Evolutionary conservation across 495 filamentous ascomycete species (phyloP), one percentile per base, ranked within the genome.

Genomic region (Tuber calosporum): DNA sequence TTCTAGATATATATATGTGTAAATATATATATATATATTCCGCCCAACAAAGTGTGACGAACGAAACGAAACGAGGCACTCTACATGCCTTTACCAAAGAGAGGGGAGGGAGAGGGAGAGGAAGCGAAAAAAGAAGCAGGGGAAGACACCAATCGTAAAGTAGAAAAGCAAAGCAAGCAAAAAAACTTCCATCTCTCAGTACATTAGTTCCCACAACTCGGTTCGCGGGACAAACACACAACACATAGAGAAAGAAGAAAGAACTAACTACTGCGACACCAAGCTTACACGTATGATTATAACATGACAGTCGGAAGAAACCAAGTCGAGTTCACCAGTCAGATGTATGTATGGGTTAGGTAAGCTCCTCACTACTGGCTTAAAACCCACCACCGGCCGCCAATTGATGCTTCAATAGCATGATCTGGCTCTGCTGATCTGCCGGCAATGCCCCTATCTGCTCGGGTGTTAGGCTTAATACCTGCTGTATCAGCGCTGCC

Each of bases 401-500:
- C 11, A 81, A 70, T 39, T 79, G 74, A 43, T 79, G 80, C 62
- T 80, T 82, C 53, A 82, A 38, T 69, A 80, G 75, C 74, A 82
- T 71, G 43, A 82, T 82, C 71, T 81, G 80, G 39, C 72, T 74
- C 73, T 81, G 80, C 75, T 82, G 80, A 37, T 82, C 80, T 8
- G 77, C 75, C 26, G 80, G 77, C 69, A 81, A 71, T 4, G 72
- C 72, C 0, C 77, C 77, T 36, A 82, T 81, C 67, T 82, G 80
- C 48, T 82, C 80, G 37, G 77, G 80, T 5, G 80, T 82, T 73
- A 82, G 43, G 20, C 76, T 80, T 73, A 82, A 67, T 5, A 82
- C 80, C 42, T 81, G 81, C 69, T 81, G 80, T 66, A 82, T 80
- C 37, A 82, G 43, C 11, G 79, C 79, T 22, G 78, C 75, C 30